phyloP scores from a whole-genome alignment of 495 filamentous ascomycete genomes.

The Antarctomyces pellizariae region DNA sequence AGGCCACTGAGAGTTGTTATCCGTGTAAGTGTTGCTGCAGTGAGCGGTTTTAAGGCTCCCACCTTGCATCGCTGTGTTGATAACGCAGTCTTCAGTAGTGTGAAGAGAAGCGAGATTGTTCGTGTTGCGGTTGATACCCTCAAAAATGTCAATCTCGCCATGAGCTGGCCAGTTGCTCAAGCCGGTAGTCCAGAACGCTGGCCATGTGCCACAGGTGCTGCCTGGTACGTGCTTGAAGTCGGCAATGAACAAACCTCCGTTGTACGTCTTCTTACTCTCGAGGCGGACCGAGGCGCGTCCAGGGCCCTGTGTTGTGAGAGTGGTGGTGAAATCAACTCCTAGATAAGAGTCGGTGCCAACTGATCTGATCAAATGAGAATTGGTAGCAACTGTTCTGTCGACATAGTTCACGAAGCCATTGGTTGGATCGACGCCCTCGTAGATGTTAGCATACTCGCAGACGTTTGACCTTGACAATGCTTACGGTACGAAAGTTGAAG shows the following conservation, averaged over 20 bases:
- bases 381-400: conserved; percentile 22
- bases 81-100: conserved; percentile 22
- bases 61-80: conserved; percentile 20
- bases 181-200: conserved; percentile 40
- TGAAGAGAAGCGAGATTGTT: conserved; percentile 43
- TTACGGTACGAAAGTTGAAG: conserved; percentile 12
- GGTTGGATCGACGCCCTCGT: conserved; percentile 26
- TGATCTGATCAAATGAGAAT: conserved; percentile 21
- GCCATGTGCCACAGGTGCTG: conserved; percentile 43
- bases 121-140: conserved; percentile 40
- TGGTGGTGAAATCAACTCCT: conserved; percentile 20
- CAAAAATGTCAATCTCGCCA: conserved; percentile 70
- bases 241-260: conserved; percentile 37
- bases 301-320: conserved; percentile 12
- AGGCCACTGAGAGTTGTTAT: conserved; percentile 5
- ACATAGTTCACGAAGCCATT: conserved; percentile 36
- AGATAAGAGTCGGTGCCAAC: conserved; percentile 21
- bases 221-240: conserved; percentile 52
- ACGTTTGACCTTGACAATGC: too few relatives aligned
- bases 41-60: conserved; percentile 23
- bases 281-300: conserved; percentile 43
- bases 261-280: conserved; percentile 34
- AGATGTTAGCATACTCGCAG: conserved; percentile 1
- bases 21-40: conserved; percentile 4
- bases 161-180: conserved; percentile 35